Evolutionary conservation across 2,329 filamentous ascomycete genomes (phyloP), one percentile per base, ranked within the genome.

Genomic region (Parascedosporium putredinis): DNA sequence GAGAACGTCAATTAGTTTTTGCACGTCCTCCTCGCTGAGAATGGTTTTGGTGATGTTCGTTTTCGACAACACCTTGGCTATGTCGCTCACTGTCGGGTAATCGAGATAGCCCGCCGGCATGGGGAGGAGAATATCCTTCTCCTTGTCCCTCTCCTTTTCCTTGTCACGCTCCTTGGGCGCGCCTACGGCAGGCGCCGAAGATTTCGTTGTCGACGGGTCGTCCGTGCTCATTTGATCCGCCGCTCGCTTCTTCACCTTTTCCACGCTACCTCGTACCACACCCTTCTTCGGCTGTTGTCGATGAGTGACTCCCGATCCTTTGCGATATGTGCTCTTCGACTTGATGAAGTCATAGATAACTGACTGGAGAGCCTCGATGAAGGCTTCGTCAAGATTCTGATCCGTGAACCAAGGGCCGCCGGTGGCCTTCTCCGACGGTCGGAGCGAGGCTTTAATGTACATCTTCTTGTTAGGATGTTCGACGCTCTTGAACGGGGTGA

Each of bases 351-450:
- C 79, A 57, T 88, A 86, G 47, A 95, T 78, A 52, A 86, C 77
- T 18, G 78, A 75, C 53, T 86, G 79, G 46, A 96, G 73, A 38
- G 81, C 80, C 51, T 86, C 81, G 58, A 97, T 90, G 63, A 98
- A 88, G 52, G 85, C 86, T 55, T 86, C 83, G 66, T 98, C 93
- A 10, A 97, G 76, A 55, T 90, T 86, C 48, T 88, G 87, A 55
- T 95, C 89, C 6, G 87, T 90, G 64, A 93, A 96, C 88, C 91
- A 98, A 7, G 88, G 86, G 2, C 93, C 93, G 45, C 93, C 93
- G 0, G 89, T 95, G 44, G 94, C 87, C 54, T 93, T 86, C 54
- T 96, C 90, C 49, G 84, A 88, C 0, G 93, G 91, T 9, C 82
- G 80, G 53, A 98, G 78, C 54, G 84, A 83, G 49, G 84, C 81